phyloP scores from a whole-genome alignment of 257 asterid species.

The Nicotiana paniculata region DNA sequence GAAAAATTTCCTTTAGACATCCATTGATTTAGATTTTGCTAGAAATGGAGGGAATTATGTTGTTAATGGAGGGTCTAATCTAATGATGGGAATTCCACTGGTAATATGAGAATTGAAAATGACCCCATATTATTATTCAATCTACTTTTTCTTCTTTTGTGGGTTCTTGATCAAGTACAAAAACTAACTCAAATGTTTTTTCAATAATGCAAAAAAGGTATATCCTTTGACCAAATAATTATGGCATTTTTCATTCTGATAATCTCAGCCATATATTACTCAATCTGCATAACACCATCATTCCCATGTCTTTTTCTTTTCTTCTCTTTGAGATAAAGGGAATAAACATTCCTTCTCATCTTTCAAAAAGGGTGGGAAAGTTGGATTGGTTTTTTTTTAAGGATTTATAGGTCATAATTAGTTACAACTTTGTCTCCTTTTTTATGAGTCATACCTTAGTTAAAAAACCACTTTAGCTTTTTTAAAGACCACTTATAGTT shows the following conservation, averaged over 20 bases:
- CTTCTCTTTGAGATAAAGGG: slow-evolving; percentile 13
- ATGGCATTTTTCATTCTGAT: not conserved
- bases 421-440: slow-evolving; percentile 12
- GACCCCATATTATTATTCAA: slow-evolving; percentile 16
- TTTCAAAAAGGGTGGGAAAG: slow-evolving; percentile 17
- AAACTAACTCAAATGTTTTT: slow-evolving; percentile 18
- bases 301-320: slow-evolving; percentile 10
- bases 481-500: slow-evolving; percentile 10
- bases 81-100: slow-evolving; percentile 10
- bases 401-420: slow-evolving; percentile 17
- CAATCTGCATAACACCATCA: slow-evolving; percentile 18
- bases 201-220: slow-evolving; percentile 30
- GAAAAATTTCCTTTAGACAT: slow-evolving; percentile 12
- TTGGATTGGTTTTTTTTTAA: slow-evolving; percentile 11
- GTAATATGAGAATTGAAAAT: slow-evolving; percentile 8
- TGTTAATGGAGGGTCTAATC: not conserved
- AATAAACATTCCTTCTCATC: slow-evolving; percentile 31
- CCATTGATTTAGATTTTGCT: not conserved
- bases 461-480: slow-evolving; percentile 16
- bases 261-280: slow-evolving; percentile 14
- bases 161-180: slow-evolving; percentile 17
- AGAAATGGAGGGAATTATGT: slow-evolving; percentile 1
- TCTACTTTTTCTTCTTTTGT: slow-evolving; percentile 9
- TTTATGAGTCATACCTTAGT: not conserved
- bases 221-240: slow-evolving; percentile 26